Conservation (phyloP, 83 land plant species). For the Diphasiastrum complanatum region DNA sequence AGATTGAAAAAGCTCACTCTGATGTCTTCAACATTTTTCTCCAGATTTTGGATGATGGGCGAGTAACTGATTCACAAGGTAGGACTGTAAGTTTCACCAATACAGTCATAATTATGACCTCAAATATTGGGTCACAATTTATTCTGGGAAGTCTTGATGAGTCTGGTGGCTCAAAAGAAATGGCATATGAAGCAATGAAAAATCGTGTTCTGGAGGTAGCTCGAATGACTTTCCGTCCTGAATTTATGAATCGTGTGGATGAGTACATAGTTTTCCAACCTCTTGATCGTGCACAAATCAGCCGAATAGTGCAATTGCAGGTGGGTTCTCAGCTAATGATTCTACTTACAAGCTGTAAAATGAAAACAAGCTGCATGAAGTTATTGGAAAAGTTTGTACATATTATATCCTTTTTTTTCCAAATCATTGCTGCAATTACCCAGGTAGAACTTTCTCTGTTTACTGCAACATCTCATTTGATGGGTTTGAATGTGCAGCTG, state of each 20-base stretch:
- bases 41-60: constrained; percentile 95
- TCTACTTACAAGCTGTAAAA: not conserved
- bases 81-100: constrained; percentile 89
- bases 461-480: too few species aligned
- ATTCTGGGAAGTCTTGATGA: constrained; percentile 42
- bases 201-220: constrained; percentile 68
- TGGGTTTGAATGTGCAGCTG: constrained; percentile 43
- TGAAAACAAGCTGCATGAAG: not conserved
- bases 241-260: constrained; percentile 68
- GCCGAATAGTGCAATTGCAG: constrained; percentile 78
- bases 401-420: not conserved
- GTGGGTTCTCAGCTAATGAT: constrained; percentile 30
- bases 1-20: constrained; percentile 95
- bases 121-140: constrained; percentile 91
- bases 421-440: not conserved
- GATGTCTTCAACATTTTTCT: constrained; percentile 91
- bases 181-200: constrained; percentile 71
- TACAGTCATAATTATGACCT: constrained; percentile 94
- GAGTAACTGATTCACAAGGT: constrained; percentile 96
- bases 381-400: not conserved
- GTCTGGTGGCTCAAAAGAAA: constrained; percentile 28
- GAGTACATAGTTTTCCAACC: constrained; percentile 72
- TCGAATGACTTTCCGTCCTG: constrained; percentile 48
- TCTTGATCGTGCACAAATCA: constrained; percentile 84
- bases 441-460: not conserved